Evolutionary conservation across 2,329 filamentous ascomycete genomes (phyloP).

Genomic region (Malbranchea zuffiana): DNA sequence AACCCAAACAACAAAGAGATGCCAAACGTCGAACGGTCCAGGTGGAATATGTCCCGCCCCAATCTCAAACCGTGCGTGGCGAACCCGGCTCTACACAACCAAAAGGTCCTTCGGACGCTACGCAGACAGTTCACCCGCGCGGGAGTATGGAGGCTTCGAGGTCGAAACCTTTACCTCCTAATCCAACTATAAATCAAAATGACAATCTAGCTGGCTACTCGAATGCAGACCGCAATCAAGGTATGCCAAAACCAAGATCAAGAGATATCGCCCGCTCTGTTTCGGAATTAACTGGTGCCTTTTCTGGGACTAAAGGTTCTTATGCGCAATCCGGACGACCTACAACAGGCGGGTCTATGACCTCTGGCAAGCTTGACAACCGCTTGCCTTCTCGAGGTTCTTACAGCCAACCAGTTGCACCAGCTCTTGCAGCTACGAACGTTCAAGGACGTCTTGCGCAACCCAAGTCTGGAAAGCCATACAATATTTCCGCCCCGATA

Average conservation of each 20-base stretch:
- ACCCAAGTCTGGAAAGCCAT: constrained; percentile 54
- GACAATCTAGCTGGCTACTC: constrained; percentile 11
- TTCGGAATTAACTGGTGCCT: constrained; percentile 47
- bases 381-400: constrained; percentile 63
- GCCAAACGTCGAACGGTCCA: constrained; percentile 90
- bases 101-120: too few species aligned
- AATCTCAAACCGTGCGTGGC: constrained; percentile 71
- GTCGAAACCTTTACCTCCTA: constrained; percentile 48
- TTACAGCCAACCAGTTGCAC: constrained; percentile 80
- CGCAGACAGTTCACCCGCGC: too few species aligned
- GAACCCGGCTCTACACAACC: constrained; percentile 25
- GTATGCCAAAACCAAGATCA: constrained; percentile 34
- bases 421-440: constrained; percentile 77
- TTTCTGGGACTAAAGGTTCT: constrained; percentile 37
- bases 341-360: constrained; percentile 70
- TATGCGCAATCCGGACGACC: constrained; percentile 48
- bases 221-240: constrained; percentile 17
- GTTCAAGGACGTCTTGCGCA: constrained; percentile 84
- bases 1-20: constrained; percentile 42
- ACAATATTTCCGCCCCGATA: constrained; percentile 59
- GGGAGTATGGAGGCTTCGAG: constrained; percentile 13
- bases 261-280: constrained; percentile 44
- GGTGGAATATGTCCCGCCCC: constrained; percentile 91
- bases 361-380: constrained; percentile 43
- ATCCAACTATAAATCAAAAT: constrained; percentile 43